Evolutionary conservation across 2,329 filamentous ascomycete species (phyloP), one percentile per base, ranked within the genome.

Genomic region (Penicillium glabrum): DNA sequence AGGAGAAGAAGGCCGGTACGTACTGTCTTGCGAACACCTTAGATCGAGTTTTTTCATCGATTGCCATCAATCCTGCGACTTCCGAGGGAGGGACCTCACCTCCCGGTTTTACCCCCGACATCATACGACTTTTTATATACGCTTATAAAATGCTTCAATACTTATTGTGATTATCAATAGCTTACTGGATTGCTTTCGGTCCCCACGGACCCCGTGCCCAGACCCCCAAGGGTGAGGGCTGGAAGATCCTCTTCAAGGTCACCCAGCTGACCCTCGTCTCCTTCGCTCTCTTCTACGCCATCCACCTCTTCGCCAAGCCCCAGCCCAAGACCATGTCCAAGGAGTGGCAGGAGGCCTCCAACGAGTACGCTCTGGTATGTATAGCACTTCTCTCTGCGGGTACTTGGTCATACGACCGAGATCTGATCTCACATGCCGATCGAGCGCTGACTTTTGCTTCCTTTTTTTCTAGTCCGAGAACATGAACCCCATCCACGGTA

Each of bases 1-100:
- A 95, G 80, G 95, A 99, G 86, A 96, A 99, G 90, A 98, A 96
- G 84, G 95, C 95, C 71, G 93, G 95, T 97, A 88, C 77, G 93
- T 91, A 50, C 19, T 46, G 43, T 26, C 9, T 33, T 46, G 13
- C 26, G 19, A 23, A 46, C 9, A 29, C 3, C n/a, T 11, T 23
- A 19, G 7, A 41, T 48, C 5, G 44, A 45, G 35, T 45, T 53
- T 53, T 47, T 29, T 5, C 14, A 26, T 45, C 19, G 27, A 21
- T 47, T 54, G 29, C 35, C 14, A 33, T 29, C 39, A 57, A 64
- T 53, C 62, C 64, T 62, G 49, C 19, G 33, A 27, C 58, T 61
- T 63, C 62, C 63, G 64, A 60, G 60, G 61, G 37, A 43, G 31
- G 14, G 47, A 39, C 19, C 26, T 51, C 24, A 29, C 55, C 35